Conservation (phyloP, 108 stramenopile genomes). For the Stephanodiscus triporus region DNA sequence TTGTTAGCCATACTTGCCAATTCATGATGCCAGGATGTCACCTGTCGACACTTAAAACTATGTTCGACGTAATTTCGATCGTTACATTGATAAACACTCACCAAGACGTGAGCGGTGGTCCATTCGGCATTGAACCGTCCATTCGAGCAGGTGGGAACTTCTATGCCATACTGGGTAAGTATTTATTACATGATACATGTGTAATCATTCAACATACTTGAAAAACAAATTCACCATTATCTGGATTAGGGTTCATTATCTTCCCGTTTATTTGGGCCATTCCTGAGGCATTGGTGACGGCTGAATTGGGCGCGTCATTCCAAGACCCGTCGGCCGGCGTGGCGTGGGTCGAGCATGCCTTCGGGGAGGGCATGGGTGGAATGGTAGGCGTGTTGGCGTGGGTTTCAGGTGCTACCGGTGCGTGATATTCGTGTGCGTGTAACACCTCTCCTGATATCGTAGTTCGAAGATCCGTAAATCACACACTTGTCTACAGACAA, state of each 20-base stretch:
- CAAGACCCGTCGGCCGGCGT: constrained; percentile 71
- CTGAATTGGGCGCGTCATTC: constrained; percentile 69
- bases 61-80: not conserved
- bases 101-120: constrained; percentile 65
- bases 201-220: not conserved
- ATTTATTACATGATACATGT: not conserved
- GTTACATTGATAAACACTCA: not conserved
- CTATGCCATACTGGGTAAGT: constrained; percentile 68
- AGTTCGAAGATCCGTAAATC: not conserved
- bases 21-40: not conserved
- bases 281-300: constrained; percentile 79
- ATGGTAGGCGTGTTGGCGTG: constrained; percentile 88
- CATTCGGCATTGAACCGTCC: constrained; percentile 92
- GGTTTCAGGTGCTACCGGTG: constrained; percentile 84
- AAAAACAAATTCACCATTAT: not conserved
- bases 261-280: constrained; percentile 74
- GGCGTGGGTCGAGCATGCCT: constrained; percentile 80
- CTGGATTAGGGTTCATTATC: constrained; percentile 45
- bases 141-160: constrained; percentile 87
- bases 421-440: not conserved
- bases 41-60: not conserved
- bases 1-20: not conserved
- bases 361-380: constrained; percentile 77
- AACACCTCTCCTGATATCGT: not conserved
- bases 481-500: constrained; percentile 31